Conservation (phyloP, 129 eudicot species). For the Flaveria brownii region DNA sequence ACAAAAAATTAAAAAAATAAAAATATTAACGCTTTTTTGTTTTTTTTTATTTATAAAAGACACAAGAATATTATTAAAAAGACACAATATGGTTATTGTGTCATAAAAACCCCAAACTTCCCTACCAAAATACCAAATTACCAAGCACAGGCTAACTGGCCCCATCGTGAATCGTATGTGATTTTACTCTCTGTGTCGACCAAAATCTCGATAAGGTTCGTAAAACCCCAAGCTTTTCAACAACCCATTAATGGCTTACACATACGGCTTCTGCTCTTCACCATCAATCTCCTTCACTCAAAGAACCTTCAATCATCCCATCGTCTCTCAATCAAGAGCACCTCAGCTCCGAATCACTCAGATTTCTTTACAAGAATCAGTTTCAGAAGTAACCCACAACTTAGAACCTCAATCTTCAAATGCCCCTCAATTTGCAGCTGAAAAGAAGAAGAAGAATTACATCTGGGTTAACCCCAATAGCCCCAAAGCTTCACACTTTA, state of each 20-base stretch:
- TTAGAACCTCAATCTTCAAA: constrained; percentile 21
- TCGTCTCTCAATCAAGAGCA: constrained; percentile 31
- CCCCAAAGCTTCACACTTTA: constrained; percentile 56
- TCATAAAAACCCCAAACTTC: background rate
- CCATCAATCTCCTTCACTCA: constrained; percentile 28
- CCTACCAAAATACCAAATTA: background rate
- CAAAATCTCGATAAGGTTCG: constrained; percentile 32
- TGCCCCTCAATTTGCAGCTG: constrained; percentile 28
- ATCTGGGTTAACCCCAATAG: constrained; percentile 94
- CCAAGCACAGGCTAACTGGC: no score
- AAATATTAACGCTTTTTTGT: no score
- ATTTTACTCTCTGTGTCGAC: background rate
- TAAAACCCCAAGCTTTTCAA: constrained; percentile 17
- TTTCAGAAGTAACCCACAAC: constrained; percentile 36
- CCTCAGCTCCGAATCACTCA: constrained; percentile 42
- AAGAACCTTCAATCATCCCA: constrained; percentile 29
- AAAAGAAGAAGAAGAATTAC: constrained; percentile 13
- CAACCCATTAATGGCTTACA: constrained; percentile 29
- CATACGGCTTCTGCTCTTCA: constrained; percentile 42
- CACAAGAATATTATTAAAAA: no score
- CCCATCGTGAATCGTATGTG: no score
- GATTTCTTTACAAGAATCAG: constrained; percentile 49
- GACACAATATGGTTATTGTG: no score
- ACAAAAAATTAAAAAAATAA: no score
- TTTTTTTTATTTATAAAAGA: no score